phyloP scores from a whole-genome alignment of 2,329 filamentous ascomycete genomes.

The Fusarium chuoi region DNA sequence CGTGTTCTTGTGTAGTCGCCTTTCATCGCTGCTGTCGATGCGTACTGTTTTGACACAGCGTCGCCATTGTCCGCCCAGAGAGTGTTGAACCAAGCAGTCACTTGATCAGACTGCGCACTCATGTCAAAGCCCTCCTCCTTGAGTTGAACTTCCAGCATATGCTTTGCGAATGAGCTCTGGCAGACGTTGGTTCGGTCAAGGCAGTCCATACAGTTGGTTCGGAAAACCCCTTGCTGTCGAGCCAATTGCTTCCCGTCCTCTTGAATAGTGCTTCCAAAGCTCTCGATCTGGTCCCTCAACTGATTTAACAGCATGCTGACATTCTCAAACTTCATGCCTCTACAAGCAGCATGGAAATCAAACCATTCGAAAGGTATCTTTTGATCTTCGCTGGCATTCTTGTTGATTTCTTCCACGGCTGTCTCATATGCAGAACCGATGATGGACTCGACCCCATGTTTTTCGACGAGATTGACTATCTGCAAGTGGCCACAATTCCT shows the following conservation, averaged over 20 bases:
- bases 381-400: conserved; percentile 60
- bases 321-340: conserved; percentile 98
- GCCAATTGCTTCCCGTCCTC: conserved; percentile 54
- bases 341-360: conserved; percentile 91
- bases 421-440: conserved; percentile 83
- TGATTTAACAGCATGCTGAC: conserved; percentile 81
- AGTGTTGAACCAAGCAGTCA: conserved; percentile 93
- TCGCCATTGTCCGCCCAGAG: conserved; percentile 99
- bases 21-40: conserved; percentile 94
- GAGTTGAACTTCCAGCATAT: conserved; percentile 83
- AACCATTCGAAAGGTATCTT: conserved; percentile 86
- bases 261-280: conserved; percentile 76
- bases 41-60: conserved; percentile 94
- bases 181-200: conserved; percentile 96
- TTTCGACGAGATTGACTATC: conserved; percentile 87
- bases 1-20: conserved; percentile 94
- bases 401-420: conserved; percentile 73
- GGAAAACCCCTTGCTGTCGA: conserved; percentile 78
- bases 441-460: conserved; percentile 81
- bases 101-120: conserved; percentile 78
- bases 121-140: conserved; percentile 80
- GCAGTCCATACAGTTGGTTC: conserved; percentile 99
- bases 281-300: conserved; percentile 73
- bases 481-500: conserved; percentile 81
- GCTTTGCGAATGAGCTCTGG: conserved; percentile 88